Evolutionary conservation across 2,329 filamentous ascomycete species (phyloP), one percentile per base, ranked within the genome.

Genomic region (Apiospora pterosperma): DNA sequence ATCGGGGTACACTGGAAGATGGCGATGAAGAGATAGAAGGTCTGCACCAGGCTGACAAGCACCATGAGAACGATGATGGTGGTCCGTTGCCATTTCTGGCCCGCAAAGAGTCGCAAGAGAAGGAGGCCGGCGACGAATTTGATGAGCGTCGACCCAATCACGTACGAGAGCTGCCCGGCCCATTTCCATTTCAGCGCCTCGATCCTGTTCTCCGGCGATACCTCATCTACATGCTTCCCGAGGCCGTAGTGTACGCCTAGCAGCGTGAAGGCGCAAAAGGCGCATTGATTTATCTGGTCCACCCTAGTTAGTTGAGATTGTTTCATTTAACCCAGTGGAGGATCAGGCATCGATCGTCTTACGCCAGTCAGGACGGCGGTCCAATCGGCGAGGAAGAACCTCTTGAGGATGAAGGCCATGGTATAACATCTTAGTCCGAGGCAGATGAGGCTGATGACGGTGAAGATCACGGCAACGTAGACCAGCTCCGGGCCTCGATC

Each of bases 341-440:
- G 28, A 21, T 44, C 23, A 21, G 58, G 23, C 19, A 5, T 7
- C 28, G 34, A 31, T 12, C 36, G 6, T 59, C 62, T 36, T 62
- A 66, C 65, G 34, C 60, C 28, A 10, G 65, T 61, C 19, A 64
- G 21, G 28, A 64, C 59, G 14, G 65, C 62, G 25, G 64, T 23
- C 65, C 65, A 66, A 34, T 66, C 65, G 34, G 60, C 65, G n/a
- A 61, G 38, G 42, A 55, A 62, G 38, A 66, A 64, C 62, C 75
- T 75, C 44, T 79, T 81, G 67, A 79, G 83, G 67, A 84, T 70
- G 23, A 78, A 72, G 4, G 72, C 73, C 65, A 81, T 76, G 19
- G 81, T 81, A 70, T 82, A 83, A 16, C 72, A 76, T 63, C 81
- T 75, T 41, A 84, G 71, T 14, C 73, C 70, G 39, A 84, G 78